These are phyloP conservation scores for Pezicula neosporulosa DNA, from an alignment of 2,329 filamentous ascomycete species.

Conservation along the genomic window DNA sequence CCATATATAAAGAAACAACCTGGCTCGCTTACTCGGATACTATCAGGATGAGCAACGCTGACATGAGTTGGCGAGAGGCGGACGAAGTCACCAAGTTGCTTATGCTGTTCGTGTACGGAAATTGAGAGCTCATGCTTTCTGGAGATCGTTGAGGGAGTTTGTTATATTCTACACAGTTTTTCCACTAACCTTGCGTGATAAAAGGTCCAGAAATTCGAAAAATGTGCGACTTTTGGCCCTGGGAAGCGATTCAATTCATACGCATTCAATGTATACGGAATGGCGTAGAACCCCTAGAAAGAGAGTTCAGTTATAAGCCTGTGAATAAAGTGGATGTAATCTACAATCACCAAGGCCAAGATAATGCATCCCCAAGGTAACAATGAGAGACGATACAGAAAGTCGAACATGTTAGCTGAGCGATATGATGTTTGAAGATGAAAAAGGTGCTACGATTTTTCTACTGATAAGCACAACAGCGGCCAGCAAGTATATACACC, in stretches of 20 bases:
- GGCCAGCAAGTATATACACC: too few species aligned
- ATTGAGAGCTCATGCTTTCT: not conserved
- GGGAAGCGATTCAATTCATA: not conserved
- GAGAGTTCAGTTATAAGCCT: too few species aligned
- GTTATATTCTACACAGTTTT: not conserved
- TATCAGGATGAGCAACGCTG: slow-evolving; percentile 67
- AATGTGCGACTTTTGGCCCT: not conserved
- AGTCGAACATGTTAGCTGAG: too few species aligned
- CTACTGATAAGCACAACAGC: too few species aligned
- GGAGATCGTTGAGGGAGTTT: not conserved
- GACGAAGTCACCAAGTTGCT: slow-evolving; percentile 66
- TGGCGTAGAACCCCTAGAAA: too few species aligned
- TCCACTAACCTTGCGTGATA: not conserved
- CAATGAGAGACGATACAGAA: too few species aligned
- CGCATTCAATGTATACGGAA: too few species aligned
- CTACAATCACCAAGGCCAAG: too few species aligned
- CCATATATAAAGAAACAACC: slow-evolving; percentile 68
- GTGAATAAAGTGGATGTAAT: too few species aligned
- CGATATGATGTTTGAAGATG: too few species aligned
- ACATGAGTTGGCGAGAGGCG: slow-evolving; percentile 79
- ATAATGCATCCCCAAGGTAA: too few species aligned
- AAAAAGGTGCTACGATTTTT: too few species aligned
- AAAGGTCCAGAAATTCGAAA: not conserved
- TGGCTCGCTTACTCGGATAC: slow-evolving; percentile 48
- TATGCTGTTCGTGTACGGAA: slow-evolving; percentile 57